Evolutionary conservation across 257 asterid genomes (phyloP).

Genomic region (Gentiana straminea): DNA sequence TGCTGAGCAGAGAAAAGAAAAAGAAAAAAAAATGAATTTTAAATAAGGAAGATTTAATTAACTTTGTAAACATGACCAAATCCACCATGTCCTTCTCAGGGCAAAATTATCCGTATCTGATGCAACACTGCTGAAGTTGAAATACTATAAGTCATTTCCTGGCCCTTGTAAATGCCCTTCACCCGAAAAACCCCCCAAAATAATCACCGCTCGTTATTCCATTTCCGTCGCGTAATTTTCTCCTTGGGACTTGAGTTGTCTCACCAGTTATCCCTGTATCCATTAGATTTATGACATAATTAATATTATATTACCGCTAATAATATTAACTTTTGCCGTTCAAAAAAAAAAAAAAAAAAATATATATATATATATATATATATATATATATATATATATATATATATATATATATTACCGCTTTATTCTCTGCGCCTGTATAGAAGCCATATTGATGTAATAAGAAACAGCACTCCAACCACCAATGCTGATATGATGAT

Average conservation of each 20-base stretch:
- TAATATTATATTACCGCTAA: too few relatives aligned
- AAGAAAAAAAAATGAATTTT: too few relatives aligned
- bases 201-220: constrained; percentile 29
- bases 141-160: constrained; percentile 47
- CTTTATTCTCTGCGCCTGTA: constrained; percentile 21
- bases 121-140: constrained; percentile 41
- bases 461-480: constrained; percentile 27
- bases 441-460: constrained; percentile 29
- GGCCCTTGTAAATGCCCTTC: constrained; percentile 43
- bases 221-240: constrained; percentile 18
- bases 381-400: not conserved
- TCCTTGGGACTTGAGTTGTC: not conserved
- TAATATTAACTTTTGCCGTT: too few relatives aligned
- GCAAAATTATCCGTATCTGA: constrained; percentile 58
- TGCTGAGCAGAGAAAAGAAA: not conserved
- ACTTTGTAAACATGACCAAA: constrained; percentile 85
- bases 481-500: constrained; percentile 7
- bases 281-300: too few relatives aligned
- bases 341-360: not conserved
- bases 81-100: constrained; percentile 72
- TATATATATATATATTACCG: constrained; percentile 24
- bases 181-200: constrained; percentile 28
- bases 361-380: too few relatives aligned
- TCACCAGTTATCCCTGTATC: constrained; percentile 14
- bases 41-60: not conserved